Conservation (phyloP, 352 stramenopile species). For the Hyphochytrium catenoides region DNA sequence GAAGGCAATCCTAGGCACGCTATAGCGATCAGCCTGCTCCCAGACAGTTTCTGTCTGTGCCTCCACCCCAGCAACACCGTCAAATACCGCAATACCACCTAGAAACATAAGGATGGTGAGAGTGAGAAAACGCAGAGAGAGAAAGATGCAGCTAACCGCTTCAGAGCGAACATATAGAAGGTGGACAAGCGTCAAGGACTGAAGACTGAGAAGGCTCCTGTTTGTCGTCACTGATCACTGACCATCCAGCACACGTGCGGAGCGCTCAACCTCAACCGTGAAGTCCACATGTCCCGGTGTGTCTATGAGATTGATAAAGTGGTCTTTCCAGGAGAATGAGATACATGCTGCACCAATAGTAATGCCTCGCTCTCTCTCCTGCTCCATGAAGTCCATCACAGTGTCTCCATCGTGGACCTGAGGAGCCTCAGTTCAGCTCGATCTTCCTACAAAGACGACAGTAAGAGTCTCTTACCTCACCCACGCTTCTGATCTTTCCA, state of each 20-base stretch:
- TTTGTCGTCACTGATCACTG: too few relatives aligned
- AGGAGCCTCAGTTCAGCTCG: slow-evolving; percentile 11
- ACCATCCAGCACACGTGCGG: slow-evolving; percentile 89
- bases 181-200: too few relatives aligned
- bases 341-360: slow-evolving; percentile 92
- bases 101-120: too few relatives aligned
- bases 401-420: slow-evolving; percentile 46
- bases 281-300: slow-evolving; percentile 95
- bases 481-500: slow-evolving; percentile 73
- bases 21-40: slow-evolving; percentile 39
- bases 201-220: too few relatives aligned
- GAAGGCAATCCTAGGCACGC: slow-evolving; percentile 76
- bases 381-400: slow-evolving; percentile 54
- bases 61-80: slow-evolving; percentile 90
- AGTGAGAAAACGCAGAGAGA: too few relatives aligned
- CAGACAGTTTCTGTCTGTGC: slow-evolving; percentile 58
- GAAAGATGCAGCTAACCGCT: too few relatives aligned
- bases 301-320: slow-evolving; percentile 93
- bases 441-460: slow-evolving; percentile 43
- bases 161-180: too few relatives aligned
- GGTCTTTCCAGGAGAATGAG: slow-evolving; percentile 77
- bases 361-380: slow-evolving; percentile 92
- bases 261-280: slow-evolving; percentile 92
- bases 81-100: slow-evolving; percentile 84
- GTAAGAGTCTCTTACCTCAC: slow-evolving; percentile 46